These are phyloP conservation scores for Biscogniauxia mediterranea DNA, from an alignment of 2,329 filamentous ascomycete species.

Conservation along the genomic window DNA sequence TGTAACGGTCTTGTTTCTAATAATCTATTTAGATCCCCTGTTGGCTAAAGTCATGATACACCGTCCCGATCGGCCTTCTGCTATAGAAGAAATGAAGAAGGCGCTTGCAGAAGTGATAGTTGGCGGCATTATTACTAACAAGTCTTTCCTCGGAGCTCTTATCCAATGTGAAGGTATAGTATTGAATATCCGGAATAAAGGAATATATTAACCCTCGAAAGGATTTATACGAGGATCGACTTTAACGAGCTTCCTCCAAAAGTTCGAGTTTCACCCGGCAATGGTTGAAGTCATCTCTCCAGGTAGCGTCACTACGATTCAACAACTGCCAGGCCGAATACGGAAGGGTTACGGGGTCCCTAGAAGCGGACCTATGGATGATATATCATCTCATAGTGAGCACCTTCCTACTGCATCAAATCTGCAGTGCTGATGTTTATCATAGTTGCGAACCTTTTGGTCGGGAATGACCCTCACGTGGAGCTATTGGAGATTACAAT, in stretches of 20 bases:
- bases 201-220: too few species aligned
- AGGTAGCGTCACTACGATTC: constrained; percentile 37
- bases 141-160: constrained; percentile 7
- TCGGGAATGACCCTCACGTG: constrained; percentile 29
- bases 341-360: constrained; percentile 38
- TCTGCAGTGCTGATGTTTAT: constrained; percentile 12
- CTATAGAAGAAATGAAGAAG: too few species aligned
- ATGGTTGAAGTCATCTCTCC: constrained; percentile 37
- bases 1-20: neutral
- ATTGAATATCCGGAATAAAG: too few species aligned
- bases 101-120: too few species aligned
- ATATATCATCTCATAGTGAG: constrained; percentile 22
- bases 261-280: constrained; percentile 13
- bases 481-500: constrained; percentile 38
- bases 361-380: constrained; percentile 42
- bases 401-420: neutral
- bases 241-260: constrained; percentile 19
- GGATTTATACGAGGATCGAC: constrained; percentile 1
- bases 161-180: neutral
- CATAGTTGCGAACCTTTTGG: constrained; percentile 36
- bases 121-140: neutral
- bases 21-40: neutral
- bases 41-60: neutral
- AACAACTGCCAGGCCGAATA: constrained; percentile 40
- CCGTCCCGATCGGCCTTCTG: neutral